These are phyloP conservation scores for Capsicum baccatum DNA, from an alignment of 257 asterid genomes.

Conservation along the genomic window DNA sequence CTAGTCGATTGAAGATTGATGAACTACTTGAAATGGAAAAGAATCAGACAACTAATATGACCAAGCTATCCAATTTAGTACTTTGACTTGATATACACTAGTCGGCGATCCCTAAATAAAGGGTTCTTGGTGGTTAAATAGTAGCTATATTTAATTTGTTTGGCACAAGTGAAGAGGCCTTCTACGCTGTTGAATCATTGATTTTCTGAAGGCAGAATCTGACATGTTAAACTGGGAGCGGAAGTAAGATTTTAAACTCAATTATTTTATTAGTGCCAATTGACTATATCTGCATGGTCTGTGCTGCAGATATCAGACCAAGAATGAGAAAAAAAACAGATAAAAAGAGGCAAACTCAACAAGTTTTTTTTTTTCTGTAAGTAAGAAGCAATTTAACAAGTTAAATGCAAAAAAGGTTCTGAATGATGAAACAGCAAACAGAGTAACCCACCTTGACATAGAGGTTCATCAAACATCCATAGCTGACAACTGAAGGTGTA, in stretches of 20 bases:
- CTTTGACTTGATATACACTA: neutral
- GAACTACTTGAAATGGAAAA: conserved; percentile 5
- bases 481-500: conserved; percentile 80
- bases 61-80: conserved; percentile 18
- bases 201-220: conserved; percentile 4
- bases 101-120: neutral
- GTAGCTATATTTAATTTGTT: neutral
- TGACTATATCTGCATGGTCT: neutral
- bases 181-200: neutral
- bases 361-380: neutral
- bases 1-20: neutral
- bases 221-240: neutral
- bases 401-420: neutral
- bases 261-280: neutral
- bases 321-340: neutral
- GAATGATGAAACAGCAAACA: neutral
- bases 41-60: neutral
- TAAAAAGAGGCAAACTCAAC: neutral
- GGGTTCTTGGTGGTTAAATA: neutral
- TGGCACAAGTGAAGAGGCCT: neutral
- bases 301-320: neutral
- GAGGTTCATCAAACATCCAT: conserved; percentile 93
- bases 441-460: conserved; percentile 72
- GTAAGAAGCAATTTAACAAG: neutral
- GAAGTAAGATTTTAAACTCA: neutral